Evolutionary conservation across 1,284 basidiomycete species (phyloP), one percentile per base, ranked within the genome.

Genomic region (Retiboletus flavoniger): DNA sequence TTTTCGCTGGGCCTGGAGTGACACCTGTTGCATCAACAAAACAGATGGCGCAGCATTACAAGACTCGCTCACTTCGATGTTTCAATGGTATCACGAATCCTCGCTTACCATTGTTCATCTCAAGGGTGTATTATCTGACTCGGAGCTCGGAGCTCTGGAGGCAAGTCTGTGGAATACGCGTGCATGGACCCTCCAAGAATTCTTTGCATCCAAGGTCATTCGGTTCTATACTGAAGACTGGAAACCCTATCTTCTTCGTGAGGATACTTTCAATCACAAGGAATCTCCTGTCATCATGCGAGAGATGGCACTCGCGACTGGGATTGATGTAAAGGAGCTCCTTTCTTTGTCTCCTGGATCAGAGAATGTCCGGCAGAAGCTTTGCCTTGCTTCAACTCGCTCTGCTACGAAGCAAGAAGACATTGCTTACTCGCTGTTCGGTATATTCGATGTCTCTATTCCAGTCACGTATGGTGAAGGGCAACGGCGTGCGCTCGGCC

Each of bases 161-260:
- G 24, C 1, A 5, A 59, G 64, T 46, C 24, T 47, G 9, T 68
- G 64, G 64, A 65, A 58, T 28, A 58, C 51, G 1, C 58, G 67
- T 10, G 65, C 55, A 2, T 68, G 66, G 67, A 68, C 66, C 6
- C 55, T 66, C 2, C 67, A 65, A 48, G 66, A 61, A 38, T 56
- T 60, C 31, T 55, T 70, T 2, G 64, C 65, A 8, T 57, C 64
- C 7, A 62, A 50, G 19, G 50, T 54, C 24, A 63, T 62, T 34
- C 57, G 50, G 6, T 61, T 61, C 45, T 61, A 60, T 7, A 64
- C 62, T 3, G 44, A 60, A 17, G 55, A 63, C 36, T 63, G 61
- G 61, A 61, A 56, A 5, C 63, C 60, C 11, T 66, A 63, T 17
- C 51, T 60, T 19, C 52, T 48, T 31, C 40, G n/a, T 2, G 51